phyloP scores from a whole-genome alignment of 305 asterid genomes.

The Fraxinus platypoda region DNA sequence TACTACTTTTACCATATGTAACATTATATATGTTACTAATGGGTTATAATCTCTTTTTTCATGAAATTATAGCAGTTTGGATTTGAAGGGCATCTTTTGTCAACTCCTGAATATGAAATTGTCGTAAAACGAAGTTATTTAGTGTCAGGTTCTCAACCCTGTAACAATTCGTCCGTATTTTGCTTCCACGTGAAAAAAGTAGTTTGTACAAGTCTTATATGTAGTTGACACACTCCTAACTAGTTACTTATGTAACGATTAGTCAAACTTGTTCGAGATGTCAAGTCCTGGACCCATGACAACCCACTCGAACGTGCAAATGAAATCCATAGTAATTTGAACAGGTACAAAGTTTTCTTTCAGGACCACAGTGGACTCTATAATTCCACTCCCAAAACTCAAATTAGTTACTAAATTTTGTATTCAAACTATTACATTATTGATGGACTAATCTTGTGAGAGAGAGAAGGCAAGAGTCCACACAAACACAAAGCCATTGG shows the following conservation, averaged over 20 bases:
- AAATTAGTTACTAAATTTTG: background rate
- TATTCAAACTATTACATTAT: background rate
- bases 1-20: background rate
- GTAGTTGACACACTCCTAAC: background rate
- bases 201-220: background rate
- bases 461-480: slow-evolving; percentile 5
- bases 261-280: background rate
- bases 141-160: background rate
- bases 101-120: background rate
- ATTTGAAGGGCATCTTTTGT: background rate
- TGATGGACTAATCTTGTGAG: background rate
- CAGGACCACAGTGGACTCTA: background rate
- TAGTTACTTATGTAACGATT: background rate
- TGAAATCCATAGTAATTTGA: background rate
- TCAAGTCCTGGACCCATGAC: background rate
- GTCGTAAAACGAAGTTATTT: background rate
- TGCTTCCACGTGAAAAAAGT: background rate
- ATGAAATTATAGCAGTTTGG: background rate
- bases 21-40: background rate
- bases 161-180: background rate
- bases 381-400: background rate
- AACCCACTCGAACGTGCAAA: background rate
- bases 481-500: slow-evolving; percentile 29
- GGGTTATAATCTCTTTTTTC: background rate
- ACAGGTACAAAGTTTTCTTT: background rate